Evolutionary conservation across 208 protist species (phyloP).

Genomic region (Strigomonas culicis): DNA sequence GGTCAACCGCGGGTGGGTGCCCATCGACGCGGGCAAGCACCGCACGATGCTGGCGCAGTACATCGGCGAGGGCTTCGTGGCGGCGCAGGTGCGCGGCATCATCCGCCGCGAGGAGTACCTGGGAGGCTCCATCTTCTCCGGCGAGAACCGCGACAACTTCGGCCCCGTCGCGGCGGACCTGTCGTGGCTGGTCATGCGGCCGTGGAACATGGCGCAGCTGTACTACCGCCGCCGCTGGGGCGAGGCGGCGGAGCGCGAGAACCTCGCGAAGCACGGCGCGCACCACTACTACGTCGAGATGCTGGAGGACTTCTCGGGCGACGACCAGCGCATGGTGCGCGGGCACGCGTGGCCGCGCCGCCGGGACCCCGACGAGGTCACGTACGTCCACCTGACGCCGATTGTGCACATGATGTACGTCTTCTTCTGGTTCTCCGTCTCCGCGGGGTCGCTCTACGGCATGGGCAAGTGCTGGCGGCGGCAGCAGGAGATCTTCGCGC

Average conservation of each 20-base stretch:
- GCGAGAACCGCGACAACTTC: conserved; percentile 58
- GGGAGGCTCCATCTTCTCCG: conserved; percentile 42
- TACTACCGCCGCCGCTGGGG: conserved; percentile 81
- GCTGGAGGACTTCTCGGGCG: conserved; percentile 84
- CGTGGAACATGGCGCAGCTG: conserved; percentile 63
- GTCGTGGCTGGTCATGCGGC: conserved; percentile 74
- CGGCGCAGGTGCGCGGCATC: conserved; percentile 48
- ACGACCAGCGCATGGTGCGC: conserved; percentile 83
- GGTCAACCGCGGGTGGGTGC: conserved; percentile 88
- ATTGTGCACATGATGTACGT: conserved; percentile 87
- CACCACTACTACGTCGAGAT: conserved; percentile 87
- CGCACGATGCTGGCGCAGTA: conserved; percentile 79
- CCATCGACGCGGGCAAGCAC: conserved; percentile 84
- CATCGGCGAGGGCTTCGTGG: conserved; percentile 75
- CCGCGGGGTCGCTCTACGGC: conserved; percentile 71
- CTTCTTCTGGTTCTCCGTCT: conserved; percentile 82
- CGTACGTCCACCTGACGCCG: conserved; percentile 80
- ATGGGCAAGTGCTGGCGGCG: conserved; percentile 70
- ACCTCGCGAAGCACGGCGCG: conserved; percentile 27
- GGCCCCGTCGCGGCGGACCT: conserved; percentile 68
- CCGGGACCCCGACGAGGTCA: conserved; percentile 71
- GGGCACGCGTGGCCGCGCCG: conserved; percentile 73
- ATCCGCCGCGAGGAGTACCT: conserved; percentile 77
- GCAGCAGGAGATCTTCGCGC: conserved; percentile 62
- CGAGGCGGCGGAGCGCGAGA: conserved; percentile 15